Evolutionary conservation across 495 filamentous ascomycete genomes (phyloP).

Genomic region (Penicillium alfredii): DNA sequence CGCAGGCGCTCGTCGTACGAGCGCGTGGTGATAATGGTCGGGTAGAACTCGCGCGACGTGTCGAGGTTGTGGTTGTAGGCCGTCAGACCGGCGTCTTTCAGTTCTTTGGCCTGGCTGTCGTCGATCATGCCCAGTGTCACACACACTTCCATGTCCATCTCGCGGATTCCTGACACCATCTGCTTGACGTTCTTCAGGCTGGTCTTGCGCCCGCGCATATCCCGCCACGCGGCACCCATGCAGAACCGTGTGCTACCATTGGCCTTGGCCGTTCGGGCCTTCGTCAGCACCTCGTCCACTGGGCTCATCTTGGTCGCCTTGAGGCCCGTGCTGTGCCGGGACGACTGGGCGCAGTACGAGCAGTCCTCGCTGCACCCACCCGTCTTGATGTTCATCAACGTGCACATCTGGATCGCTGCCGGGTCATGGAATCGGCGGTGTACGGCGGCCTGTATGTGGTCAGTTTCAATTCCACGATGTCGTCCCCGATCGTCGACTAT

Average conservation of each 20-base stretch:
- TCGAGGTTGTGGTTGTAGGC: constrained; percentile 91
- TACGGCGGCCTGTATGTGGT: constrained; percentile 52
- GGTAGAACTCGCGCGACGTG: constrained; percentile 80
- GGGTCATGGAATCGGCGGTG: constrained; percentile 80
- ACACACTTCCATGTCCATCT: constrained; percentile 78
- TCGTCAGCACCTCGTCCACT: constrained; percentile 70
- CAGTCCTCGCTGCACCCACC: constrained; percentile 86
- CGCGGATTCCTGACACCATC: constrained; percentile 73
- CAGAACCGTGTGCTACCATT: constrained; percentile 84
- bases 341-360: constrained; percentile 82
- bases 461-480: background rate
- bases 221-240: constrained; percentile 87
- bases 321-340: constrained; percentile 70
- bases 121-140: constrained; percentile 89
- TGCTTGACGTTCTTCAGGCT: constrained; percentile 69
- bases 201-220: constrained; percentile 83
- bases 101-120: constrained; percentile 63
- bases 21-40: constrained; percentile 70
- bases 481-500: no score
- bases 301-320: constrained; percentile 69
- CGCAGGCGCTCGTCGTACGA: constrained; percentile 76
- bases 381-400: constrained; percentile 92
- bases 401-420: constrained; percentile 77
- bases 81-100: constrained; percentile 75
- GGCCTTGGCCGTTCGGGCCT: constrained; percentile 66